These are phyloP conservation scores for Pezicula neosporulosa DNA, from an alignment of 2,329 filamentous ascomycete species.

Conservation along the genomic window DNA sequence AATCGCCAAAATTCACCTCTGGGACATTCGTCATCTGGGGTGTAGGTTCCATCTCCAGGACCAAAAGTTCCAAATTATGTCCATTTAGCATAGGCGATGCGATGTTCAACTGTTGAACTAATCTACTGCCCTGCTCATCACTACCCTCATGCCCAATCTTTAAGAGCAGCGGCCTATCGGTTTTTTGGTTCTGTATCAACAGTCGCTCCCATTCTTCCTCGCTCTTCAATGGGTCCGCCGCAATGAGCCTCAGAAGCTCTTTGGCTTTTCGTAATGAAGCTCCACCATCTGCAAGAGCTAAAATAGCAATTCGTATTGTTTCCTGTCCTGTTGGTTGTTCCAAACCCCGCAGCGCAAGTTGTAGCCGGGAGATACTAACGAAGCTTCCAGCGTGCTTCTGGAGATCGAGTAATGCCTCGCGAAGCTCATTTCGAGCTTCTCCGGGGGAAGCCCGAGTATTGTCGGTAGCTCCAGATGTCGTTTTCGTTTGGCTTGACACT, in stretches of 20 bases:
- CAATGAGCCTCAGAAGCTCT: slow-evolving; percentile 63
- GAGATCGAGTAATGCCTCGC: slow-evolving; percentile 50
- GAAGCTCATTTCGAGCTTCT: slow-evolving; percentile 17
- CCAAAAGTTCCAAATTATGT: slow-evolving; percentile 61
- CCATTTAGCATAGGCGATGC: slow-evolving; percentile 60
- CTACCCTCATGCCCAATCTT: slow-evolving; percentile 41
- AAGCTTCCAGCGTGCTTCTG: slow-evolving; percentile 57
- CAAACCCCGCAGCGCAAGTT: slow-evolving; percentile 66
- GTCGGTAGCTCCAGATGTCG: neutral
- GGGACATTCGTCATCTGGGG: slow-evolving; percentile 40
- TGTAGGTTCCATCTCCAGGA: slow-evolving; percentile 49
- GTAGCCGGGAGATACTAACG: slow-evolving; percentile 66
- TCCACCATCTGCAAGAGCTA: slow-evolving; percentile 39
- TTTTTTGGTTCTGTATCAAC: slow-evolving; percentile 40
- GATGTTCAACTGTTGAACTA: slow-evolving; percentile 57
- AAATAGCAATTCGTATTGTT: slow-evolving; percentile 54
- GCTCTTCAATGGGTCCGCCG: slow-evolving; percentile 65
- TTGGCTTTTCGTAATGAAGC: slow-evolving; percentile 47
- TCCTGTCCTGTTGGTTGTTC: slow-evolving; percentile 54
- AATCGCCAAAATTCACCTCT: slow-evolving; percentile 51
- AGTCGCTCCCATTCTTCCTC: slow-evolving; percentile 65
- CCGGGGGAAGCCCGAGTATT: neutral
- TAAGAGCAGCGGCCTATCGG: slow-evolving; percentile 57
- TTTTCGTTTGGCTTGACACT: slow-evolving; percentile 8
- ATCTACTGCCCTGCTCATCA: slow-evolving; percentile 35